These are phyloP conservation scores for Thelonectria olida DNA, from an alignment of 2,329 filamentous ascomycete species.

Conservation along the genomic window DNA sequence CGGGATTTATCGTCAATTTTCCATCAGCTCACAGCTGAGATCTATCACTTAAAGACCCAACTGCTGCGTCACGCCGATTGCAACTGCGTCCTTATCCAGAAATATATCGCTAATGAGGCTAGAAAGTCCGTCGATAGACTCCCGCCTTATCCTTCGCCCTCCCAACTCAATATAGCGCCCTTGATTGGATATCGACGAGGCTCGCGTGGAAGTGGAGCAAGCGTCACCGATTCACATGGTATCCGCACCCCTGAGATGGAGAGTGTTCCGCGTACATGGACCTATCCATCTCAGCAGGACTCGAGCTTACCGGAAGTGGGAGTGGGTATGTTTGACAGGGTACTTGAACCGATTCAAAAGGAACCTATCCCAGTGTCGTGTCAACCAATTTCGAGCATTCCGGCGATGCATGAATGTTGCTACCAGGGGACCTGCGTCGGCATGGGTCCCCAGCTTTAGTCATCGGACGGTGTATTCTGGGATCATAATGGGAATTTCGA, in stretches of 20 bases:
- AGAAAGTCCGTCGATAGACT: slow-evolving; percentile 39
- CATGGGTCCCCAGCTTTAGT: slow-evolving; percentile 1
- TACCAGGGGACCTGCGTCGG: too few species aligned
- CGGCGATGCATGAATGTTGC: too few species aligned
- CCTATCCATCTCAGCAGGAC: slow-evolving; percentile 29
- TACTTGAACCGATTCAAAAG: slow-evolving; percentile 27
- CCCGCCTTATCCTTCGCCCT: slow-evolving; percentile 23
- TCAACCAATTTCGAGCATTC: too few species aligned
- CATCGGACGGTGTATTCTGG: slow-evolving; percentile 19
- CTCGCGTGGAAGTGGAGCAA: slow-evolving; percentile 33
- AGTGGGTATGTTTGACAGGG: slow-evolving; percentile 38
- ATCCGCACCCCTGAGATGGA: too few species aligned
- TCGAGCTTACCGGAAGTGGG: slow-evolving; percentile 33
- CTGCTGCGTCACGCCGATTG: too few species aligned
- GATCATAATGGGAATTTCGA: slow-evolving; percentile 33
- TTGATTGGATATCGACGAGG: slow-evolving; percentile 29
- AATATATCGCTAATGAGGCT: slow-evolving; percentile 44
- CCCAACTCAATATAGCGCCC: slow-evolving; percentile 25
- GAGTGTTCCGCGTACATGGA: slow-evolving; percentile 31
- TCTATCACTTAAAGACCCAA: slow-evolving; percentile 44
- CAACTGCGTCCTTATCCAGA: slow-evolving; percentile 43
- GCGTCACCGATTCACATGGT: slow-evolving; percentile 35
- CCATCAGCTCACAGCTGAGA: slow-evolving; percentile 39
- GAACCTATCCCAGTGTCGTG: too few species aligned
- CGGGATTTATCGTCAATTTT: slow-evolving; percentile 40